These are phyloP conservation scores for Glycine latifolia DNA, from an alignment of 306 rosid genomes.

Conservation along the genomic window DNA sequence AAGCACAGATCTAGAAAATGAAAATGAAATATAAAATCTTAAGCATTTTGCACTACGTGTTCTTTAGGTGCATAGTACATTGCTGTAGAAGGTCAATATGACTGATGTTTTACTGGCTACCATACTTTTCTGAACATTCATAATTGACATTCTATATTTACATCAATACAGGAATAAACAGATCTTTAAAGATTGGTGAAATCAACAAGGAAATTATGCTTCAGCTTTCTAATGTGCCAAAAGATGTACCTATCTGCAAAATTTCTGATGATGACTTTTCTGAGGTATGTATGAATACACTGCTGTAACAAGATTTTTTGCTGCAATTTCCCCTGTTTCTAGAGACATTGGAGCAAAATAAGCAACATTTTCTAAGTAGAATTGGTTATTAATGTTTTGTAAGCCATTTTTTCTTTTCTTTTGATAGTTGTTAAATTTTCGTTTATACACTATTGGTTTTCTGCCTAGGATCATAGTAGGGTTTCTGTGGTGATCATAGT, in stretches of 20 bases:
- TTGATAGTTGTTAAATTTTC: too few relatives aligned
- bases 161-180: conserved; percentile 61
- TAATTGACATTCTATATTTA: conserved; percentile 37
- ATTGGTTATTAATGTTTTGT: conserved; percentile 7
- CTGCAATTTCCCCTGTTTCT: conserved; percentile 3
- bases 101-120: conserved; percentile 24
- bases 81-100: too few relatives aligned
- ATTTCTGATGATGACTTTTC: conserved; percentile 77
- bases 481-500: conserved; percentile 32
- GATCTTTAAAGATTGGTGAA: conserved; percentile 47
- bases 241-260: conserved; percentile 59
- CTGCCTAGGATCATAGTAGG: conserved; percentile 11
- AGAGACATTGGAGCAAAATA: conserved; percentile 36
- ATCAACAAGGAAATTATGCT: conserved; percentile 55
- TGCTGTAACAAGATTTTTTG: conserved; percentile 36
- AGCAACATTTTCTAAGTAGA: conserved; percentile 27
- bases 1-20: too few relatives aligned
- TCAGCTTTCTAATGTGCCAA: conserved; percentile 56
- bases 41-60: too few relatives aligned
- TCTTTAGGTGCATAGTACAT: too few relatives aligned
- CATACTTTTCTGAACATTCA: conserved; percentile 16
- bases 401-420: background rate
- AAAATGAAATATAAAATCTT: too few relatives aligned
- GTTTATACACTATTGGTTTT: background rate
- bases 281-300: conserved; percentile 55